These are phyloP conservation scores for Candida suzukii DNA, from an alignment of 805 yeast species.

Conservation along the genomic window DNA sequence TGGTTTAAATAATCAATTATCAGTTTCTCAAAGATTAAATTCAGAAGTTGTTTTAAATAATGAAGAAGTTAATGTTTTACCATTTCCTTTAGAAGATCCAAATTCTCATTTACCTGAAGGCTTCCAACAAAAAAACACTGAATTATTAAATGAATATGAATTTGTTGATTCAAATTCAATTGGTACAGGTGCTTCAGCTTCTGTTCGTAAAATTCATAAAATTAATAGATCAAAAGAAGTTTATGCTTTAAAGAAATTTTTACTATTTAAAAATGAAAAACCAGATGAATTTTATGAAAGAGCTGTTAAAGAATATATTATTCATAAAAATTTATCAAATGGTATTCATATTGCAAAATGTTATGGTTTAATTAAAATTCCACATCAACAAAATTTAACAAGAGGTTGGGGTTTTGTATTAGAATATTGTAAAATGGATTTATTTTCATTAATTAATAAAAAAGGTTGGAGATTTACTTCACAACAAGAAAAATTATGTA, in stretches of 20 bases:
- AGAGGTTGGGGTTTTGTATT: conserved; percentile 81
- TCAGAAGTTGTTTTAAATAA: conserved; percentile 5
- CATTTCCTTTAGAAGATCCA: conserved; percentile 66
- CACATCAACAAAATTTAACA: conserved; percentile 43
- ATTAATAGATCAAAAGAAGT: conserved; percentile 33
- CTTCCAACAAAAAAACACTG: conserved; percentile 42
- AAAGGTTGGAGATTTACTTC: conserved; percentile 54
- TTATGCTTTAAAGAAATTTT: conserved; percentile 69
- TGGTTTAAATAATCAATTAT: conserved; percentile 35
- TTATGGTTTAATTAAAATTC: conserved; percentile 48
- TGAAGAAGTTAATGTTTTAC: conserved; percentile 41
- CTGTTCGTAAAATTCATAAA: conserved; percentile 47
- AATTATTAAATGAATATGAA: conserved; percentile 52
- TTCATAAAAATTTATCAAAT: conserved; percentile 47
- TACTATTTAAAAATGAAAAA: conserved; percentile 54
- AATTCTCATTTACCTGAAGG: conserved; percentile 57
- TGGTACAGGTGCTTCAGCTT: conserved; percentile 74
- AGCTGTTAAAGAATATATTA: conserved; percentile 62
- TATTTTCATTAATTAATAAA: conserved; percentile 51
- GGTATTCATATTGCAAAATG: conserved; percentile 63
- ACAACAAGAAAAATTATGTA: conserved; percentile 50
- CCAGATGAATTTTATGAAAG: conserved; percentile 69
- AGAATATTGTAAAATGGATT: conserved; percentile 55
- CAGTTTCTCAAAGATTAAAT: neutral
- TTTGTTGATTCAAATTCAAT: conserved; percentile 43